Evolutionary conservation across 2,329 filamentous ascomycete genomes (phyloP).

Genomic region (Cytospora piceicola): DNA sequence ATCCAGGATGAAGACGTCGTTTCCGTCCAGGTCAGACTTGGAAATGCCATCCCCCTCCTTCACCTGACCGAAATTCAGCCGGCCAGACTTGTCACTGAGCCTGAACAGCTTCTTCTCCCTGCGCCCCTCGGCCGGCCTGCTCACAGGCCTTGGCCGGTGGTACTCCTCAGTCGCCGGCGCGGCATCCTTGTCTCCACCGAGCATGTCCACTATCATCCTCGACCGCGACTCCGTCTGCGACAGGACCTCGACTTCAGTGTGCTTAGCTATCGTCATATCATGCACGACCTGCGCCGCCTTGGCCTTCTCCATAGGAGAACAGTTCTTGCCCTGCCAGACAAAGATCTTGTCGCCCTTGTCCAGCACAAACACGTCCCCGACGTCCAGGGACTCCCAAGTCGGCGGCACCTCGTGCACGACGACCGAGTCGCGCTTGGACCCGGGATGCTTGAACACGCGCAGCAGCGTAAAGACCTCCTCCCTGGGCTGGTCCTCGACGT

Average conservation of each 20-base stretch:
- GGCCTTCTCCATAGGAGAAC: conserved; percentile 70
- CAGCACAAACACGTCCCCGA: conserved; percentile 67
- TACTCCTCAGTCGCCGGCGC: conserved; percentile 50
- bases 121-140: conserved; percentile 35
- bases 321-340: conserved; percentile 69
- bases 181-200: conserved; percentile 52
- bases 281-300: conserved; percentile 70
- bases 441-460: conserved; percentile 65
- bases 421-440: conserved; percentile 51
- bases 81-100: conserved; percentile 65
- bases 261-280: conserved; percentile 66
- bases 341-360: conserved; percentile 67
- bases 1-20: conserved; percentile 66
- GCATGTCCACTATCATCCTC: conserved; percentile 57
- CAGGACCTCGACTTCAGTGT: conserved; percentile 67
- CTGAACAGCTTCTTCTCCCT: conserved; percentile 56
- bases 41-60: conserved; percentile 56
- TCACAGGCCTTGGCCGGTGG: conserved; percentile 46
- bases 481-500: conserved; percentile 55
- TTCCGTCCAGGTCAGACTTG: conserved; percentile 55
- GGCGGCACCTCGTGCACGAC: conserved; percentile 68
- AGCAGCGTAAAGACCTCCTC: conserved; percentile 56
- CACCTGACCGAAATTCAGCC: conserved; percentile 60
- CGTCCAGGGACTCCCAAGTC: conserved; percentile 64
- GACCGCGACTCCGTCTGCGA: conserved; percentile 63